Percentiles rank a stretch among this genome's conserved stretches.
Conservation (phyloP, 2,329 filamentous ascomycete species). For the Cladophialophora carrionii region DNA sequence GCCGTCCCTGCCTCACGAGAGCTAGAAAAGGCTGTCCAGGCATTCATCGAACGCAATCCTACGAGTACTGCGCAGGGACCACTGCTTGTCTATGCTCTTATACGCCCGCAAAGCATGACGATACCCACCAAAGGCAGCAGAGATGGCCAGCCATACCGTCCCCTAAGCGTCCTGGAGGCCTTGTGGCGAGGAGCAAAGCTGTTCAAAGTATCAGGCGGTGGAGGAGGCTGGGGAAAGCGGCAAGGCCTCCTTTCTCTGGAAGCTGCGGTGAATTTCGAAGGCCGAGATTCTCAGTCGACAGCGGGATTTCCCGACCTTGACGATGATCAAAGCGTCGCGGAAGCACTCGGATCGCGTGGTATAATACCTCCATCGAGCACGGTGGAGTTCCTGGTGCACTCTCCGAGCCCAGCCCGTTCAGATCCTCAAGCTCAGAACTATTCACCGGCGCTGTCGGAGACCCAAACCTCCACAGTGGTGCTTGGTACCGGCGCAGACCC, state of each 20-base stretch:
- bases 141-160: not conserved
- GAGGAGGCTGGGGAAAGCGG: conserved; percentile 39
- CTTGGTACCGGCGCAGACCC: conserved; percentile 6
- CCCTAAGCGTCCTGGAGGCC: conserved; percentile 1
- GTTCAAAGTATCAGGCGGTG: conserved; percentile 38
- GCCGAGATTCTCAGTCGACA: conserved; percentile 1
- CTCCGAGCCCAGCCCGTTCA: not conserved
- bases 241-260: conserved; percentile 38
- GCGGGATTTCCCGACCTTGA: conserved; percentile 26
- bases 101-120: conserved; percentile 18
- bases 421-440: not conserved
- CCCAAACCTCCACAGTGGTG: conserved; percentile 2
- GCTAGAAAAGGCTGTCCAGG: conserved; percentile 33
- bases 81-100: conserved; percentile 32
- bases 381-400: conserved; percentile 27
- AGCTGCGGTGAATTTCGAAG: conserved; percentile 25
- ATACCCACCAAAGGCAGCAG: not conserved
- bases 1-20: conserved; percentile 35
- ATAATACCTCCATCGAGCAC: conserved; percentile 26
- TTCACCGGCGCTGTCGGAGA: not conserved
- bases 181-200: conserved; percentile 28
- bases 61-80: conserved; percentile 13
- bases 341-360: conserved; percentile 12
- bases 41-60: conserved; percentile 20
- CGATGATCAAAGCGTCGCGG: not conserved